phyloP scores from a whole-genome alignment of 2,329 filamentous ascomycete genomes.

The Colletotrichum tanaceti region DNA sequence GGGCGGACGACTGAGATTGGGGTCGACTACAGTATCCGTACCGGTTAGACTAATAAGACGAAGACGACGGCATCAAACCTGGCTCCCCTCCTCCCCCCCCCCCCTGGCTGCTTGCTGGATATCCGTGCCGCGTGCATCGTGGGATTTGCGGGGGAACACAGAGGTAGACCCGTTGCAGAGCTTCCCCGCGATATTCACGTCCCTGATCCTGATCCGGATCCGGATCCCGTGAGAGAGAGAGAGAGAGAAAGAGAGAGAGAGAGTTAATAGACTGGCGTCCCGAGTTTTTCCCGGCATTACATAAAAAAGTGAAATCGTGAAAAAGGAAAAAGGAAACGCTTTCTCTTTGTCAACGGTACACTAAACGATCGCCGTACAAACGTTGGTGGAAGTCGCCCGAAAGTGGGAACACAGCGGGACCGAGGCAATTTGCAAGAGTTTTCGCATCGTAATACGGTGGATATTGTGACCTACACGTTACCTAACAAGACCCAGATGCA shows the following conservation, averaged over 20 bases:
- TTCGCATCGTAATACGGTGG: constrained; percentile 39
- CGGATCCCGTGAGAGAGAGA: too few relatives aligned
- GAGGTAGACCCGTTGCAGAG: constrained; percentile 36
- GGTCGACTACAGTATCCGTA: too few relatives aligned
- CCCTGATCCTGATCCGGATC: too few relatives aligned
- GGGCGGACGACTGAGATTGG: neutral
- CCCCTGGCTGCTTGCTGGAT: constrained; percentile 6
- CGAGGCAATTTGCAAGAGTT: constrained; percentile 33
- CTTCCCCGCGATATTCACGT: constrained; percentile 38
- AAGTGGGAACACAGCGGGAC: constrained; percentile 24
- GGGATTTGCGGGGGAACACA: constrained; percentile 39
- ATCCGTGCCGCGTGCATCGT: constrained; percentile 32
- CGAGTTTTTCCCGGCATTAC: too few relatives aligned
- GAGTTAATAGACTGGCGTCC: too few relatives aligned
- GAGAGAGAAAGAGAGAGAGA: too few relatives aligned
- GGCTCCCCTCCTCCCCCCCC: neutral
- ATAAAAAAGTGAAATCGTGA: too few relatives aligned
- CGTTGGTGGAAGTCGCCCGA: too few relatives aligned
- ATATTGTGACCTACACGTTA: constrained; percentile 37
- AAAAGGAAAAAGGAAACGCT: too few relatives aligned
- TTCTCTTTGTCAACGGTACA: constrained; percentile 26
- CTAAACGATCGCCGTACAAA: too few relatives aligned
- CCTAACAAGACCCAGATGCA: constrained; percentile 35
- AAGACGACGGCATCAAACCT: neutral
- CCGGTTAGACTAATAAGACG: too few relatives aligned